Evolutionary conservation across 768 basidiomycete genomes (phyloP).

Genomic region (Hygrocybe punicea): DNA sequence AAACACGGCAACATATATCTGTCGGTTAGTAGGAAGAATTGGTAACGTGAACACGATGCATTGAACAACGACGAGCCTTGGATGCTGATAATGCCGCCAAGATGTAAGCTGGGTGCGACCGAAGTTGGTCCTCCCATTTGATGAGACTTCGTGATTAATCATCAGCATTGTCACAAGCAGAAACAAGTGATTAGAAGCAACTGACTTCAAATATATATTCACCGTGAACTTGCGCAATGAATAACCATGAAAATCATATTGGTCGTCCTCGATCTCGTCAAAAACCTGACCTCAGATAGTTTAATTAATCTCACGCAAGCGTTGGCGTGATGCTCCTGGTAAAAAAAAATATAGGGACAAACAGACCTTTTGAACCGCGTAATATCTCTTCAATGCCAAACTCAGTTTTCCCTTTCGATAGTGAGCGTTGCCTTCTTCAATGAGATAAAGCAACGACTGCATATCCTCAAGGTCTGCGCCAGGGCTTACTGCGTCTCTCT

Average conservation of each 20-base stretch:
- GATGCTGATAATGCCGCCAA: conserved; percentile 69
- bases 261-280: conserved; percentile 86
- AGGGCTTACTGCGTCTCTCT: conserved; percentile 84
- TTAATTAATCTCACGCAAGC: not conserved
- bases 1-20: conserved; percentile 73
- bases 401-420: conserved; percentile 60
- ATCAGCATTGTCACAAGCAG: not conserved
- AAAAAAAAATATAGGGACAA: not conserved
- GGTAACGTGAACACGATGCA: not conserved
- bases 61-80: conserved; percentile 42
- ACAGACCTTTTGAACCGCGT: conserved; percentile 66
- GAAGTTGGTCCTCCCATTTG: conserved; percentile 75
- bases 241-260: conserved; percentile 97
- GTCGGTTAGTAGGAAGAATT: not conserved
- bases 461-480: conserved; percentile 87
- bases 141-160: conserved; percentile 52
- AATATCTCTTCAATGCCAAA: conserved; percentile 83
- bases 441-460: conserved; percentile 87
- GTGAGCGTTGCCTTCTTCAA: conserved; percentile 77
- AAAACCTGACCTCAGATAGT: conserved; percentile 48
- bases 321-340: not conserved
- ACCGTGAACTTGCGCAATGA: conserved; percentile 86
- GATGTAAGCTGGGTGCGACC: conserved; percentile 74
- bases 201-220: conserved; percentile 81
- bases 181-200: conserved; percentile 8